Base-by-base conservation (phyloP, 768 basidiomycete species). In the Gyrodon lividus region DNA sequence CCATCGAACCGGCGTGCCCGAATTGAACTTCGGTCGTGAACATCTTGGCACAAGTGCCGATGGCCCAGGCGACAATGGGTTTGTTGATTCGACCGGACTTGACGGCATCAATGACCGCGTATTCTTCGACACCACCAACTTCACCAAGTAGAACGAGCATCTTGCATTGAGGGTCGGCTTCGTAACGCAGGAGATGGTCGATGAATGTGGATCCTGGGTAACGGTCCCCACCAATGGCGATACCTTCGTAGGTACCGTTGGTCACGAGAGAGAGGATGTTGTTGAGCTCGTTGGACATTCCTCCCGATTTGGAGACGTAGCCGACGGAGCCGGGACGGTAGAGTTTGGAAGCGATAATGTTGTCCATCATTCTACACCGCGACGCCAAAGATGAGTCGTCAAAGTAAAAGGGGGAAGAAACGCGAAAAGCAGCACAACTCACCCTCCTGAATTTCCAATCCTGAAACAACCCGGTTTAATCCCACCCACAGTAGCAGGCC, bases 271-370 rank as follows among this genome's bases (percentile, higher is more conserved):
- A 94, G 56, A 99, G 86, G 70, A 99, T 99, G 80, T 98, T 99
- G 88, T 99, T 98, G 65, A 99, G 78, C 74, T 99, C 96, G 78
- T 98, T 98, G 64, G 96, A 98, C 96, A 99, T 99, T 72, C 96
- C 96, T 61, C 96, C 96, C 7, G 95, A 98, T 77, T 99, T 99
- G 72, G 93, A 97, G 68, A 99, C 96, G 72, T 98, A 99, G 65
- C 95, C 96, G 62, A 99, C 91, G 12, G 94, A 93, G 50, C 96
- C 96, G 23, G 94, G 77, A 64, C 95, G 93, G 83, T 98, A 99
- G 56, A 99, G 88, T 79, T 98, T 99, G 56, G 93, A 96, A 6
- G 95, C 77, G 67, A 98, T 97, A 76, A 98, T 95, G 80, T 98
- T 99, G 79, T 99, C 96, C 95, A 98, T 97, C 96, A 98, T 98